A percentile compares a stretch with the other conserved stretches of the same genome.
Conservation (phyloP, 1,284 basidiomycete genomes). For the Neolentinus lepideus region DNA sequence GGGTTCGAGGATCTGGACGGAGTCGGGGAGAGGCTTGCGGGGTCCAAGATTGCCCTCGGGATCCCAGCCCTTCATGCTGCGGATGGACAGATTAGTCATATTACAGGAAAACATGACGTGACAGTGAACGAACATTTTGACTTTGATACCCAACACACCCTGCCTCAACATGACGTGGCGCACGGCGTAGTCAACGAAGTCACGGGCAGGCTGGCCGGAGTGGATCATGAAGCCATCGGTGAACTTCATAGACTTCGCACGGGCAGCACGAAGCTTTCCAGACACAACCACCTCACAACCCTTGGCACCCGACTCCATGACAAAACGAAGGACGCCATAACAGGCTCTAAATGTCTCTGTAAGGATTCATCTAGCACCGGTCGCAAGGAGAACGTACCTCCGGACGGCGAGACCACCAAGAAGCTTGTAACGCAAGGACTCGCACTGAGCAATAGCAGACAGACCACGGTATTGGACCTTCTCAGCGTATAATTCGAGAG, state of each 20-base stretch:
- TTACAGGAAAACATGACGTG: background rate
- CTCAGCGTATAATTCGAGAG: slow-evolving; percentile 98
- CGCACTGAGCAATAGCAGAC: slow-evolving; percentile 98
- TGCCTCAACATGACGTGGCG: slow-evolving; percentile 98
- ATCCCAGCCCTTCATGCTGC: slow-evolving; percentile 95
- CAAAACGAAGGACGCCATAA: slow-evolving; percentile 99
- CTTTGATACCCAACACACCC: slow-evolving; percentile 99
- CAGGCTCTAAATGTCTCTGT: slow-evolving; percentile 64
- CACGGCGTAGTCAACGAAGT: slow-evolving; percentile 98
- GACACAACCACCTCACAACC: slow-evolving; percentile 99
- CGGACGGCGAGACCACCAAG: slow-evolving; percentile 99
- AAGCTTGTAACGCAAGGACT: slow-evolving; percentile 98
- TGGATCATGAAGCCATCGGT: slow-evolving; percentile 99
- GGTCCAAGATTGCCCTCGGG: slow-evolving; percentile 87
- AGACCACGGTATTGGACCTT: slow-evolving; percentile 99
- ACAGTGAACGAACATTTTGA: slow-evolving; percentile 80
- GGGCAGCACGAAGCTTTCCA: slow-evolving; percentile 98
- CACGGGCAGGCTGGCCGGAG: slow-evolving; percentile 96
- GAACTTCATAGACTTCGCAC: slow-evolving; percentile 99
- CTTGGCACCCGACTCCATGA: slow-evolving; percentile 99
- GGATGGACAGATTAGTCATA: slow-evolving; percentile 5
- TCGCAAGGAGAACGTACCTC: slow-evolving; percentile 48
- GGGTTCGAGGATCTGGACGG: slow-evolving; percentile 87
- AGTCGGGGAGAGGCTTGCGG: slow-evolving; percentile 92
- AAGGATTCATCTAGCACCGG: slow-evolving; percentile 2